These are phyloP conservation scores for Penicillium ochrochloron DNA, from an alignment of 495 filamentous ascomycete species.

Conservation along the genomic window DNA sequence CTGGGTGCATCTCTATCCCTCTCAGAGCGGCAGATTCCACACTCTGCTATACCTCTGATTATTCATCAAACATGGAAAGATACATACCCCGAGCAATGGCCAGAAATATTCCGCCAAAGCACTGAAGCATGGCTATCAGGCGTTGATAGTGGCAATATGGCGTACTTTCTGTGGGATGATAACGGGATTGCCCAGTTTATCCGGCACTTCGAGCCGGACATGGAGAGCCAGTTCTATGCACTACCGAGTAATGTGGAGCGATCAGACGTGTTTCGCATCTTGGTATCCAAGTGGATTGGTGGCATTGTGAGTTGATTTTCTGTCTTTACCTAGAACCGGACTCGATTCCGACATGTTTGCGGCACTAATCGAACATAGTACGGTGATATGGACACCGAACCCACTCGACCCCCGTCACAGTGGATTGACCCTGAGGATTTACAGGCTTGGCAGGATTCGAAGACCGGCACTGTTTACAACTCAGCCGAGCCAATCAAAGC, in stretches of 20 bases:
- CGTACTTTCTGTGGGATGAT: slow-evolving; percentile 13
- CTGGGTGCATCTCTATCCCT: background rate
- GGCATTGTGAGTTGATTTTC: background rate
- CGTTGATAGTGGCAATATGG: slow-evolving; percentile 4
- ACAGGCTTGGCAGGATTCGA: background rate
- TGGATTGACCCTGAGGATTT: background rate
- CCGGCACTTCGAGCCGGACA: slow-evolving; percentile 8
- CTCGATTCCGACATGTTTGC: background rate
- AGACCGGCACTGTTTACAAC: background rate
- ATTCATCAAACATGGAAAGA: slow-evolving; percentile 13
- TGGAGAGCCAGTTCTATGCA: slow-evolving; percentile 10
- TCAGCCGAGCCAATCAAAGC: slow-evolving; percentile 4
- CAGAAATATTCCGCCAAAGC: slow-evolving; percentile 2
- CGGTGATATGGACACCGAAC: slow-evolving; percentile 11
- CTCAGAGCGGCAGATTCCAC: slow-evolving; percentile 5
- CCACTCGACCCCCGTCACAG: background rate
- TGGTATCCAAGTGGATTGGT: slow-evolving; percentile 10
- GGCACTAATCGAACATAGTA: background rate
- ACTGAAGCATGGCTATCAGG: background rate
- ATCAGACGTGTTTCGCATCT: slow-evolving; percentile 10
- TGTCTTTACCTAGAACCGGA: background rate
- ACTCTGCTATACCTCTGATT: slow-evolving; percentile 5
- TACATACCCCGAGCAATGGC: slow-evolving; percentile 3
- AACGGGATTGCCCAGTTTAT: slow-evolving; percentile 3
- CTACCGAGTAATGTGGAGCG: slow-evolving; percentile 10